Percentiles rank a stretch among this genome's conserved stretches.
phyloP scores from a whole-genome alignment of 2,329 filamentous ascomycete genomes.

The Lachnellula arida region DNA sequence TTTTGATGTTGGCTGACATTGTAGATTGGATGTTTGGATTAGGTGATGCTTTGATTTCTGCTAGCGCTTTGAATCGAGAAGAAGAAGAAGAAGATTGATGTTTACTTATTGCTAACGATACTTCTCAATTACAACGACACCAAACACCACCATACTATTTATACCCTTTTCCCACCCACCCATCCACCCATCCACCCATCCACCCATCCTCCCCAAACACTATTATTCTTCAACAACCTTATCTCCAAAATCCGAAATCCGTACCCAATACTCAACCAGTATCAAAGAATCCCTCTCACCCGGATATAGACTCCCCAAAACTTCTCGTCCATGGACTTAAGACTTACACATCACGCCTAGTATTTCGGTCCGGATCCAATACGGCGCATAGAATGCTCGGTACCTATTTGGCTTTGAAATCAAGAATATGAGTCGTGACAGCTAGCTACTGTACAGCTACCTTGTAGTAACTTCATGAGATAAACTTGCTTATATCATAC shows the following conservation, averaged over 20 bases:
- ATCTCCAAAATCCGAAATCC: neutral
- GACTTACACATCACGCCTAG: neutral
- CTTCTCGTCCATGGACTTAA: neutral
- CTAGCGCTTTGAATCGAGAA: too few relatives aligned
- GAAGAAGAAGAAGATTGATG: too few relatives aligned
- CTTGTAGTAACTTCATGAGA: too few relatives aligned
- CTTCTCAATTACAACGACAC: neutral
- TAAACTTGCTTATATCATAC: too few relatives aligned
- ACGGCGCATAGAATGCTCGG: too few relatives aligned
- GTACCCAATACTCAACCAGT: neutral
- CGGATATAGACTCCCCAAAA: neutral
- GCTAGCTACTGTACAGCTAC: too few relatives aligned
- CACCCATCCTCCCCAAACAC: too few relatives aligned
- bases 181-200: too few relatives aligned
- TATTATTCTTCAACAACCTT: neutral
- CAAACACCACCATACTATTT: neutral
- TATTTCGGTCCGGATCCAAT: too few relatives aligned
- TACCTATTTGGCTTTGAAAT: too few relatives aligned
- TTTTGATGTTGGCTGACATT: slow-evolving; percentile 24
- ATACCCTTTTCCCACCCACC: neutral
- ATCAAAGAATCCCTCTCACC: too few relatives aligned
- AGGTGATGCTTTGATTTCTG: neutral
- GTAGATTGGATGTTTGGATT: slow-evolving; percentile 1
- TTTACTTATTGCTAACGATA: neutral
- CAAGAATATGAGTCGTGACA: too few relatives aligned